phyloP scores from a whole-genome alignment of 2,329 filamentous ascomycete species.

The Fusarium sp. region DNA sequence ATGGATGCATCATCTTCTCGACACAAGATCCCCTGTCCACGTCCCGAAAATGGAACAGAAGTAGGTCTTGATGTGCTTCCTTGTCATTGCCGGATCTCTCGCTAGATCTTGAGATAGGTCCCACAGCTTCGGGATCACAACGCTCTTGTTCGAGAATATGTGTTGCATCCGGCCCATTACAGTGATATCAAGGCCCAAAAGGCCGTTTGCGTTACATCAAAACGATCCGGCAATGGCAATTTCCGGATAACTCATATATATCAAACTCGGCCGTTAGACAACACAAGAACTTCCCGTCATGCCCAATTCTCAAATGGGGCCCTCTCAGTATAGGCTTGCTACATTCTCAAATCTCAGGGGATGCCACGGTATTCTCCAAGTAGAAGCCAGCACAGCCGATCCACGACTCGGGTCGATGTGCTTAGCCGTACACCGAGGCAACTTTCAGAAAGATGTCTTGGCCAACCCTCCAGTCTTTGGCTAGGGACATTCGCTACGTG shows the following conservation, averaged over 20 bases:
- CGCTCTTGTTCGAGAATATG: conserved; percentile 22
- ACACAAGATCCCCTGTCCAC: not conserved
- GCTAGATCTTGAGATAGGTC: conserved; percentile 25
- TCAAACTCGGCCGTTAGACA: conserved; percentile 15
- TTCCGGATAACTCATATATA: conserved; percentile 12
- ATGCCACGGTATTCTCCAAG: not conserved
- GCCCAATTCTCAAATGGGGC: not conserved
- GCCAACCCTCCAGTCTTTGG: not conserved
- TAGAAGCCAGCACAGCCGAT: not conserved
- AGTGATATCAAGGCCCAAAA: conserved; percentile 12
- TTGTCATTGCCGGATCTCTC: conserved; percentile 27
- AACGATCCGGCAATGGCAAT: conserved; percentile 19
- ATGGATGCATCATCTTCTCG: not conserved
- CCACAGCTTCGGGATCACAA: conserved; percentile 22
- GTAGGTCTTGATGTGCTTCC: not conserved
- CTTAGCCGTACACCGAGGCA: not conserved
- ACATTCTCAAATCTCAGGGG: not conserved
- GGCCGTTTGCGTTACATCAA: conserved; percentile 32
- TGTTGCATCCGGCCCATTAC: conserved; percentile 16
- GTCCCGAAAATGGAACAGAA: not conserved
- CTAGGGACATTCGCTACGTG: not conserved
- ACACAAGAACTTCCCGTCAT: not conserved
- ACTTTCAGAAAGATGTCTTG: not conserved
- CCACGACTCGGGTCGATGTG: not conserved
- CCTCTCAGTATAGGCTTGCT: not conserved